Base-by-base conservation (phyloP, 2,329 filamentous ascomycete species). In the Penicillium sp. region DNA sequence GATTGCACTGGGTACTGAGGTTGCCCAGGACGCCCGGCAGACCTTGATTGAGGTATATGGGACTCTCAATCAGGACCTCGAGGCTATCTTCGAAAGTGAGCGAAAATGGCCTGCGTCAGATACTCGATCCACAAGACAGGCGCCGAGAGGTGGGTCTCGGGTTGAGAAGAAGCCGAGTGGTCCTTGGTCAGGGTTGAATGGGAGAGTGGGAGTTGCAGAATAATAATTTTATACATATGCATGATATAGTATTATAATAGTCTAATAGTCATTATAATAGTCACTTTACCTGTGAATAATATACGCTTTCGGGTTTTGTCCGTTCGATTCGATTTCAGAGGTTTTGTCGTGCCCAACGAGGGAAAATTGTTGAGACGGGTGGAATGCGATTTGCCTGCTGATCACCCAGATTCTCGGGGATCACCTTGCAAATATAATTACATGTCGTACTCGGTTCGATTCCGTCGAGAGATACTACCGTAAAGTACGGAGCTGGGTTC, bases 131-230 rank as follows among this genome's bases (percentile, higher is more conserved):
- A 58, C 61, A 51, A 55, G 59, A 23, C 23, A 23, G 38, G 47
- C 57, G 35, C 55, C 46, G 16, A 60, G 58, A 29, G 36, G 48
- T 46, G 61, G 54, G 53, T 51, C 59, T 49, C 62, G 65, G 27
- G 39, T 49, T 23, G 62, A 66, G 41, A 65, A 65, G 50, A 64
- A 63, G 29, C 47, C 59, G 16, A 68, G 65, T 38, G 72, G 72
- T 10, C 71, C 73, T 10, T 76, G 72, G 72, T 60, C 69, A 29
- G 58, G 61, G n/a, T 58, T 76, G 44, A 65, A 72, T 62, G 73
- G 73, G 18, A 62, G 59, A 30, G 59, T 75, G 39, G 71, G 69
- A 14, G 43, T 53, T 10, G 40, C 63, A 14, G 60, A 59, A 38
- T 62, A 61, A 50, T 47, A 18, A 13, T 16, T 3, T 10, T 51